A percentile compares a stretch with the other conserved stretches of the same genome.
These are phyloP conservation scores for Desmodesmus armatus DNA, from an alignment of 139 green algal species.

Conservation along the genomic window DNA sequence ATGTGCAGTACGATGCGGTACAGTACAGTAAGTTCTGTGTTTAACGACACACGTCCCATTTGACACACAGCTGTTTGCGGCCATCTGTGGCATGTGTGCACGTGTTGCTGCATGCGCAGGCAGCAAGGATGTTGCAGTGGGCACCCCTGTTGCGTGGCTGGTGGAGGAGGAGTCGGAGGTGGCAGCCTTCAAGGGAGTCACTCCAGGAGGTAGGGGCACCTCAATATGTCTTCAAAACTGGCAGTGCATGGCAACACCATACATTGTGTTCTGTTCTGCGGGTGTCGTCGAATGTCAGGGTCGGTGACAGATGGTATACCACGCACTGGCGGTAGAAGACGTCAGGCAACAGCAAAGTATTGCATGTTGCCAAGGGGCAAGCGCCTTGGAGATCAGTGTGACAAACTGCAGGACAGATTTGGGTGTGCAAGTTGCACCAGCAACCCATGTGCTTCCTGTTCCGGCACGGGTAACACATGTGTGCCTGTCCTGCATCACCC, in stretches of 20 bases:
- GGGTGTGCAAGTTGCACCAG: not conserved
- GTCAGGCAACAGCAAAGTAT: too few species aligned
- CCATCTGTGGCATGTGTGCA: too few species aligned
- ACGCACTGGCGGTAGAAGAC: too few species aligned
- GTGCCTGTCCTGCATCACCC: not conserved
- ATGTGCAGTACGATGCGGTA: too few species aligned
- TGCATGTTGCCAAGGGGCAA: too few species aligned
- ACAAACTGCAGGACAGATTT: not conserved
- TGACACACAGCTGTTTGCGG: too few species aligned
- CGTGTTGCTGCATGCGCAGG: constrained; percentile 58
- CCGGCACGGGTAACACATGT: not conserved
- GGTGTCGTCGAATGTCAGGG: too few species aligned
- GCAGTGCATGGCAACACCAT: too few species aligned
- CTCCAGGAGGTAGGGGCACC: constrained; percentile 12
- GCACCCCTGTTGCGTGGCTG: constrained; percentile 73
- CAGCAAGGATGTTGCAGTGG: constrained; percentile 70
- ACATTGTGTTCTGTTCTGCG: not conserved
- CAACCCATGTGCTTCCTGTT: not conserved
- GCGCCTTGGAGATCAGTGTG: too few species aligned
- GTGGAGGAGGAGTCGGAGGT: constrained; percentile 88
- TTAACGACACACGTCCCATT: too few species aligned
- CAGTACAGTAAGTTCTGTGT: too few species aligned
- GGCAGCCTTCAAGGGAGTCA: constrained; percentile 77
- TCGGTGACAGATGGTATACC: not conserved
- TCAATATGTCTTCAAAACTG: not conserved